phyloP scores from a whole-genome alignment of 176 grass and related monocot genomes.

The Alloteropsis semialata region DNA sequence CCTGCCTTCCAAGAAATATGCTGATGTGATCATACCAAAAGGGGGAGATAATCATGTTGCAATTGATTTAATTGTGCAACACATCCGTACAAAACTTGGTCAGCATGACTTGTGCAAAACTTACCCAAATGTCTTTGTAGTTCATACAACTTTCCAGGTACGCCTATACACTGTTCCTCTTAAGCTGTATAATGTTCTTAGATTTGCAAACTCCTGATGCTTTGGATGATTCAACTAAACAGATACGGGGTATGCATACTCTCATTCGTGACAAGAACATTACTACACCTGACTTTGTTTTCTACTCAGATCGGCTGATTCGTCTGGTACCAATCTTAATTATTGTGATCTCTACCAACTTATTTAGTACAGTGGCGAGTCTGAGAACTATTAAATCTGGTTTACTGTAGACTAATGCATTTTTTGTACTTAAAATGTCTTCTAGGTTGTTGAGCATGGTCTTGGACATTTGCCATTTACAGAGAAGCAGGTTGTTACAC shows the following conservation, averaged over 20 bases:
- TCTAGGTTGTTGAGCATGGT: constrained; percentile 91
- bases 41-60: constrained; percentile 93
- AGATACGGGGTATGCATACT: constrained; percentile 97
- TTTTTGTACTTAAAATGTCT: constrained; percentile 27
- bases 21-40: constrained; percentile 93
- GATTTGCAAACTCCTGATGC: constrained; percentile 1
- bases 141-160: constrained; percentile 97
- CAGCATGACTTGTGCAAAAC: constrained; percentile 93
- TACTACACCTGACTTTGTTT: constrained; percentile 87
- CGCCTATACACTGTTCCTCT: neutral
- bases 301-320: constrained; percentile 94
- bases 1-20: constrained; percentile 93
- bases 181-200: constrained; percentile 8
- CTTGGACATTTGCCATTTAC: constrained; percentile 92
- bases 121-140: constrained; percentile 76
- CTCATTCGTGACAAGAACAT: constrained; percentile 80
- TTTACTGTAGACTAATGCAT: constrained; percentile 11
- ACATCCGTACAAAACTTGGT: constrained; percentile 85
- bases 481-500: constrained; percentile 88
- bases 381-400: constrained; percentile 21
- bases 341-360: constrained; percentile 8
- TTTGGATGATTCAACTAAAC: constrained; percentile 26
- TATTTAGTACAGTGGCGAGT: neutral
- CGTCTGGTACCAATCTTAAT: constrained; percentile 60
- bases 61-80: constrained; percentile 90